Percentiles rank a stretch among this genome's conserved stretches.
Evolutionary conservation across 441 rosid genomes (phyloP).

Genomic region (Pelargonium citronellum): DNA sequence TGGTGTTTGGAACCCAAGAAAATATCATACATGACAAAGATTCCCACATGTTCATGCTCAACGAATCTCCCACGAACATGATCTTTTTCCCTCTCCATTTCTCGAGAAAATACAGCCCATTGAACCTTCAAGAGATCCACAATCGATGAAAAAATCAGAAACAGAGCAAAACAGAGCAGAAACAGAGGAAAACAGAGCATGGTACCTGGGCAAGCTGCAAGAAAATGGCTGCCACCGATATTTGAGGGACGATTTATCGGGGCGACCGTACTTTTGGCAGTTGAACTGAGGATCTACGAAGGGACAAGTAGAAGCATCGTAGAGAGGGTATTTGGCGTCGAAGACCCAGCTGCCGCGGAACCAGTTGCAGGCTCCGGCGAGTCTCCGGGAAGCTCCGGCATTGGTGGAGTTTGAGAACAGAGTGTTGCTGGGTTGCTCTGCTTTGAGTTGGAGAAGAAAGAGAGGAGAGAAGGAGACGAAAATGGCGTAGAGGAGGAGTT

Average conservation of each 20-base stretch:
- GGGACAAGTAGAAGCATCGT: conserved; percentile 59
- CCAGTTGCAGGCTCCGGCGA: conserved; percentile 43
- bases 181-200: background rate
- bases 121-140: conserved; percentile 36
- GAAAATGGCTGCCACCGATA: conserved; percentile 83
- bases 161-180: background rate
- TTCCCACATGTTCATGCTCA: conserved; percentile 59
- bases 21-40: conserved; percentile 53
- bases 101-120: conserved; percentile 50
- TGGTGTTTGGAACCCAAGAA: conserved; percentile 48
- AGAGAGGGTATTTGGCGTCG: conserved; percentile 66
- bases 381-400: background rate
- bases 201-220: conserved; percentile 66
- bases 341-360: conserved; percentile 77
- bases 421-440: conserved; percentile 13
- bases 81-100: conserved; percentile 67
- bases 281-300: conserved; percentile 72
- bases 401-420: background rate
- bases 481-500: conserved; percentile 20
- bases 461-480: conserved; percentile 31
- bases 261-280: conserved; percentile 74
- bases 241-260: conserved; percentile 54
- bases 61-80: conserved; percentile 78
- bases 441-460: background rate
- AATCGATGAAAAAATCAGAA: background rate